Evolutionary conservation across 2,329 filamentous ascomycete genomes (phyloP), one percentile per base, ranked within the genome.

Genomic region (Stagonosporopsis rhizophila): DNA sequence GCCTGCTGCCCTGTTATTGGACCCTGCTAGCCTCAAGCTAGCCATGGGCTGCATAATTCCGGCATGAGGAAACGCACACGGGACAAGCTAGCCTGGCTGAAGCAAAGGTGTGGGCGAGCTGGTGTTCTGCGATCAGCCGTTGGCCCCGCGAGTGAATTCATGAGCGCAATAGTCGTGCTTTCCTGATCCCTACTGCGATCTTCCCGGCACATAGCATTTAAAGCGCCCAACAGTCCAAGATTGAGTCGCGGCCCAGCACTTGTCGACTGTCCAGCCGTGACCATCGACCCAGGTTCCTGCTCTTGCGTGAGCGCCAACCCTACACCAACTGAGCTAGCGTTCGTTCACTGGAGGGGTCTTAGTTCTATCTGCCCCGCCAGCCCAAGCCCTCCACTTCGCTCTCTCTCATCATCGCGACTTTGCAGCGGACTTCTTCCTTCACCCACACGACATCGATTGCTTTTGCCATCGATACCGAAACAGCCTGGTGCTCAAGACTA

Each of bases 41-140:
- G 56, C 44, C 44, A 44, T 51, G 46, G 61, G 55, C 61, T 69
- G 69, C 69, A 70, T 65, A 52, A 62, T 58, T 56, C 66, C 68
- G 64, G 75, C 77, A 78, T 77, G 67, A 71, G 65, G 50, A 68
- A 65, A 59, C 66, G 65, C 71, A 72, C 74, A 78, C 75, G 73
- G 74, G 76, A 77, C 69, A 65, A 60, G 58, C 64, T 66, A 68
- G 49, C 44, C 25, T 39, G 17, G 47, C 42, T 47, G 47, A 39
- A 39, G 47, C 53, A 52, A 37, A 48, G 27, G 41, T 49, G 58
- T 48, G 54, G 53, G 55, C 45, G 56, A 46, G 46, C 58, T 52
- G 55, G 48, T 58, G 55, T 56, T 56, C 47, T 47, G 28, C 47
- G 17, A 52, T 52, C 47, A 52, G 58, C 45, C 34, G 40, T 54